phyloP scores from a whole-genome alignment of 1,139 yeast genomes.

The Saccharomyces hybrid region DNA sequence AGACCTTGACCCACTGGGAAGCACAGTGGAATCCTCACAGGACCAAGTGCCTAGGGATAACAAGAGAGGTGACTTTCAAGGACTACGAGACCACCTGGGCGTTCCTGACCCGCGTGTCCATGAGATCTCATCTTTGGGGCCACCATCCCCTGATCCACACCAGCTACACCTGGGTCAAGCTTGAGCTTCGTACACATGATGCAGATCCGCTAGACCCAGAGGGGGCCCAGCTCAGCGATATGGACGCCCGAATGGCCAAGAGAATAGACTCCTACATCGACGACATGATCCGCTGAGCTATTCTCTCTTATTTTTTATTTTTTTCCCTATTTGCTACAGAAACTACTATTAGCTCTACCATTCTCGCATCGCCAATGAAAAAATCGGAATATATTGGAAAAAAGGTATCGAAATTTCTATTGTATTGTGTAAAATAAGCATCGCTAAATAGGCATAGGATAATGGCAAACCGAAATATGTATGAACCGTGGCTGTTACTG shows the following conservation, averaged over 20 bases:
- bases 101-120: conserved; percentile 55
- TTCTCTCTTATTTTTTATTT: no score
- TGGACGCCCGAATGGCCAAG: conserved; percentile 56
- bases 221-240: conserved; percentile 41
- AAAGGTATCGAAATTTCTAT: background rate
- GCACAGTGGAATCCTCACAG: background rate
- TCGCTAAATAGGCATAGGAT: background rate
- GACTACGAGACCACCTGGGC: conserved; percentile 58
- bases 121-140: conserved; percentile 50
- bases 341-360: background rate
- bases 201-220: conserved; percentile 10
- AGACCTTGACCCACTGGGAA: background rate
- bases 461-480: background rate
- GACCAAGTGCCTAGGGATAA: conserved; percentile 13
- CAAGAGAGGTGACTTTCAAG: conserved; percentile 38
- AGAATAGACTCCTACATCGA: conserved; percentile 33
- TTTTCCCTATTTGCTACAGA: background rate
- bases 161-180: conserved; percentile 51
- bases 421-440: background rate
- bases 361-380: background rate
- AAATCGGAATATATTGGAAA: background rate
- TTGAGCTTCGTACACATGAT: conserved; percentile 66
- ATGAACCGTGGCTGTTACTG: background rate
- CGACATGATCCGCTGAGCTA: background rate
- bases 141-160: conserved; percentile 72